These are phyloP conservation scores for Cytospora piceae DNA, from an alignment of 2,329 filamentous ascomycete species.

Conservation along the genomic window DNA sequence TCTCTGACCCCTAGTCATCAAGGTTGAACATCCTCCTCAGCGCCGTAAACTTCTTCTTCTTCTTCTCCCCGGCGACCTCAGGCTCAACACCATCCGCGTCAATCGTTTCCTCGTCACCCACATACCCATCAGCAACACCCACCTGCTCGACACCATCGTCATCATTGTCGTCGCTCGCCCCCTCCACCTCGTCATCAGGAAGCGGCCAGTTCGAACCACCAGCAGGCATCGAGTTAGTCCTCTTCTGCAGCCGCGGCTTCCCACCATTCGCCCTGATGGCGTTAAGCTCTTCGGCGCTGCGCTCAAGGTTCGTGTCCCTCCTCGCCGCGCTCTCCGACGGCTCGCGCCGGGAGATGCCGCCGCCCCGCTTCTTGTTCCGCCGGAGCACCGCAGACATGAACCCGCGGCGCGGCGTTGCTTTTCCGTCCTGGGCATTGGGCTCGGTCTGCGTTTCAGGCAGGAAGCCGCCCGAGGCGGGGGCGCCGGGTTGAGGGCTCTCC, in stretches of 20 bases:
- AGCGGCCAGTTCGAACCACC: conserved; percentile 53
- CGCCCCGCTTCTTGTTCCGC: conserved; percentile 59
- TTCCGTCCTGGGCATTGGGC: conserved; percentile 32
- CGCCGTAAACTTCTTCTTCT: conserved; percentile 70
- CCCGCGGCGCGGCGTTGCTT: conserved; percentile 42
- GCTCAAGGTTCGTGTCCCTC: conserved; percentile 65
- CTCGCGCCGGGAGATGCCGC: conserved; percentile 57
- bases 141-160: conserved; percentile 12
- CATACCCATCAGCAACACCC: conserved; percentile 38
- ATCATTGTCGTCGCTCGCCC: conserved; percentile 38
- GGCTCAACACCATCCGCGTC: conserved; percentile 28
- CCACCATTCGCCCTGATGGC: conserved; percentile 45
- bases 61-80: conserved; percentile 35
- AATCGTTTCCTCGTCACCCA: conserved; percentile 36
- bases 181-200: conserved; percentile 37
- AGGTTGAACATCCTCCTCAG: conserved; percentile 67
- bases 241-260: conserved; percentile 18
- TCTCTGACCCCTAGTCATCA: conserved; percentile 44
- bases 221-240: conserved; percentile 39
- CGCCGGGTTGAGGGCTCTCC: conserved; percentile 38
- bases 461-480: conserved; percentile 18
- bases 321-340: conserved; percentile 61
- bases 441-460: conserved; percentile 30
- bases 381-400: conserved; percentile 65
- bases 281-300: conserved; percentile 57